Conservation (phyloP, 495 filamentous ascomycete species). For the Penicillium roqueforti region DNA sequence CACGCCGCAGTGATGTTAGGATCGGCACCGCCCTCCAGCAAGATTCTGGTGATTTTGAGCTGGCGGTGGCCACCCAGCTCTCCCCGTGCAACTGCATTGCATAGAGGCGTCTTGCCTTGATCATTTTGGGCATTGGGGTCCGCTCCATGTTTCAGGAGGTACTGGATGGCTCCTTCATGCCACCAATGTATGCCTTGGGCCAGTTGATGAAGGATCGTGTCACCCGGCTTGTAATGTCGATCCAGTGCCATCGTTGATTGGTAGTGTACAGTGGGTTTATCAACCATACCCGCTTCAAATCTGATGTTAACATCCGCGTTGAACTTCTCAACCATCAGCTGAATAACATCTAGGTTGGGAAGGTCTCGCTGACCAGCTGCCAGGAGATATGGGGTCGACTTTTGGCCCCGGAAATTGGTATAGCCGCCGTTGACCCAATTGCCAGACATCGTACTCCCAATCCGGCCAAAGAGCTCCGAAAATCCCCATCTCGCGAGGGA, state of each 20-base stretch:
- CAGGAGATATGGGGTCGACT: slow-evolving; percentile 25
- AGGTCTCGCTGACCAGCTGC: slow-evolving; percentile 25
- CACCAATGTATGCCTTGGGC: slow-evolving; percentile 40
- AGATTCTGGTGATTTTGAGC: slow-evolving; percentile 20
- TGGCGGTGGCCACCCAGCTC: slow-evolving; percentile 13
- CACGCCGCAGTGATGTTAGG: slow-evolving; percentile 28
- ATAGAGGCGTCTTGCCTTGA: slow-evolving; percentile 38
- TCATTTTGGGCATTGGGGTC: slow-evolving; percentile 33
- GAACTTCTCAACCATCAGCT: slow-evolving; percentile 38
- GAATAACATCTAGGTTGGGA: slow-evolving; percentile 41
- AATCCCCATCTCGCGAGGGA: slow-evolving; percentile 20
- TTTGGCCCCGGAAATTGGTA: neutral
- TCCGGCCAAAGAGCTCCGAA: slow-evolving; percentile 15
- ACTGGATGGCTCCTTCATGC: slow-evolving; percentile 41
- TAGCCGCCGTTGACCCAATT: slow-evolving; percentile 18
- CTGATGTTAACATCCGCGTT: slow-evolving; percentile 32
- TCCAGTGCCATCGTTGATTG: slow-evolving; percentile 6
- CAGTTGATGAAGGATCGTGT: slow-evolving; percentile 35
- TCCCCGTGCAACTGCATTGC: slow-evolving; percentile 25
- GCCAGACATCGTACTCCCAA: slow-evolving; percentile 9
- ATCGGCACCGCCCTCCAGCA: slow-evolving; percentile 37
- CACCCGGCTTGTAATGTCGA: slow-evolving; percentile 14
- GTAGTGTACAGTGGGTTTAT: slow-evolving; percentile 11
- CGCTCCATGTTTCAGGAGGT: slow-evolving; percentile 39
- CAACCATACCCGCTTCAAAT: slow-evolving; percentile 6